phyloP scores from a whole-genome alignment of 352 stramenopile genomes.

The Globisporangium spiculum region DNA sequence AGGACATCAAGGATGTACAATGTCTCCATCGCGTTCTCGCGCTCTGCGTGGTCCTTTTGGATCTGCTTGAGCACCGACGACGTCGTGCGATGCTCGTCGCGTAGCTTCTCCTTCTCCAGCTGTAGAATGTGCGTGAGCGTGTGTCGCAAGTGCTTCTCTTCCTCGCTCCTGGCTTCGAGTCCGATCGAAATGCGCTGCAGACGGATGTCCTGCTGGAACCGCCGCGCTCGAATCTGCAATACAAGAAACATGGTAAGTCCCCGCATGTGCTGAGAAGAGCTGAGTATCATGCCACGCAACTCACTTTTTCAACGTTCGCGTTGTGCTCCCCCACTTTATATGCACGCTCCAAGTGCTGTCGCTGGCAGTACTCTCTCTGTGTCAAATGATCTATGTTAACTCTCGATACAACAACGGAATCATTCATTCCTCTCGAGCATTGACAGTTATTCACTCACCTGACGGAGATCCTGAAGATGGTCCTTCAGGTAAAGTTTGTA shows the following conservation, averaged over 20 bases:
- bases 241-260: neutral
- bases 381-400: neutral
- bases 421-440: neutral
- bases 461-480: conserved; percentile 57
- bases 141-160: conserved; percentile 66
- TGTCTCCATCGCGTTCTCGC: conserved; percentile 58
- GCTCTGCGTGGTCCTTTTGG: conserved; percentile 55
- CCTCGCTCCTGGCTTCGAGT: conserved; percentile 54
- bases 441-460: conserved; percentile 19
- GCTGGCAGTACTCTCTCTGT: conserved; percentile 54
- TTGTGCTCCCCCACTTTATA: conserved; percentile 62
- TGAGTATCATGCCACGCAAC: neutral
- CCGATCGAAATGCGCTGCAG: conserved; percentile 63
- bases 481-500: conserved; percentile 74
- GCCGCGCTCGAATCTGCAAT: conserved; percentile 48
- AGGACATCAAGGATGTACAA: conserved; percentile 32
- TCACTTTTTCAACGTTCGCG: conserved; percentile 57
- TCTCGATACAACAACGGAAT: too few relatives aligned
- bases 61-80: conserved; percentile 48
- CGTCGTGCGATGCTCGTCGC: conserved; percentile 58
- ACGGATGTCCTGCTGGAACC: conserved; percentile 68
- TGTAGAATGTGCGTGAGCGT: conserved; percentile 61
- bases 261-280: neutral
- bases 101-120: conserved; percentile 65
- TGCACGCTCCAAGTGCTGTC: conserved; percentile 56